A percentile compares a stretch with the other conserved stretches of the same genome.
These are phyloP conservation scores for Lipomyces sp. DNA, from an alignment of 805 yeast species.

Conservation along the genomic window DNA sequence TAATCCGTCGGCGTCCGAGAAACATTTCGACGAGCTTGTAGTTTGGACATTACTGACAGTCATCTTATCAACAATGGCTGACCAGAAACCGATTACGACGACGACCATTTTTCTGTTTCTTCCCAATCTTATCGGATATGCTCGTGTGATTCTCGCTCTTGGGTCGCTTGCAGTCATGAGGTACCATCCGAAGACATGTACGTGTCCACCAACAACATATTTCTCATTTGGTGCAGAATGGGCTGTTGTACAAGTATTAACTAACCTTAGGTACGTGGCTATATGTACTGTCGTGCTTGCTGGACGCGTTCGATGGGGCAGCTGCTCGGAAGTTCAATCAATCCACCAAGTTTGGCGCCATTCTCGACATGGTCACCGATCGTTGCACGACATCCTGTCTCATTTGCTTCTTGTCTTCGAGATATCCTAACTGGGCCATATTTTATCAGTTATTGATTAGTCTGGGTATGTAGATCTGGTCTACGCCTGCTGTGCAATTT, in stretches of 20 bases:
- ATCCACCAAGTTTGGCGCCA: constrained; percentile 92
- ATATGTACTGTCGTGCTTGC: constrained; percentile 84
- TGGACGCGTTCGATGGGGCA: constrained; percentile 95
- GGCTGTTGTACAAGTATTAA: background rate
- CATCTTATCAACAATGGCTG: background rate
- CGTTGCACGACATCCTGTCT: constrained; percentile 95
- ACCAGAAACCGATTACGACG: constrained; percentile 46
- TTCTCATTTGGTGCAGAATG: background rate
- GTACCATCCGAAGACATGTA: constrained; percentile 76
- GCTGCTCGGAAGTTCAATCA: constrained; percentile 91
- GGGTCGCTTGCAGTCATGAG: constrained; percentile 82
- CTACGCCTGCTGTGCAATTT: background rate
- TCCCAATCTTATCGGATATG: constrained; percentile 90
- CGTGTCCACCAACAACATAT: constrained; percentile 1
- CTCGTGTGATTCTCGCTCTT: constrained; percentile 80
- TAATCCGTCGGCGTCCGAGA: background rate
- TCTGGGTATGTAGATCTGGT: constrained; percentile 44
- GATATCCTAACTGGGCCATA: constrained; percentile 72
- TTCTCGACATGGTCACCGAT: constrained; percentile 98
- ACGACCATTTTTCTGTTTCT: constrained; percentile 72
- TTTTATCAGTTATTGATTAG: constrained; percentile 84
- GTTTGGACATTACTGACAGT: background rate
- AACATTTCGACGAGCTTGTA: background rate
- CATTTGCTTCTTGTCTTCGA: constrained; percentile 79
- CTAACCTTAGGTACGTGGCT: constrained; percentile 52